These are phyloP conservation scores for Alternaria tenuissima DNA, from an alignment of 2,329 filamentous ascomycete species.

Conservation along the genomic window DNA sequence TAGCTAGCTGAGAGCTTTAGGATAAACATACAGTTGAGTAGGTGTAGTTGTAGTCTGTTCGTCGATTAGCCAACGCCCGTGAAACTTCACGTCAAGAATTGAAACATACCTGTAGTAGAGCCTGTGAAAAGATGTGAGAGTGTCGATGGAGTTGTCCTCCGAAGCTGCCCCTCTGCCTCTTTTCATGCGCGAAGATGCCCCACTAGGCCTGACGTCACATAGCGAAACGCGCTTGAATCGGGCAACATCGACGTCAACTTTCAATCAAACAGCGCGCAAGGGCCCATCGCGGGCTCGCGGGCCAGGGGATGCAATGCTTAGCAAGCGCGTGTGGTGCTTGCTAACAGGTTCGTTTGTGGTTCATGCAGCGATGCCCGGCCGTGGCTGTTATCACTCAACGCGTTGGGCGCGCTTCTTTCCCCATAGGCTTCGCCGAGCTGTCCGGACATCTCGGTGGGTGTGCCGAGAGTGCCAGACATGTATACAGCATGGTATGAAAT, in stretches of 20 bases:
- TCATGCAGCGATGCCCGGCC: conserved; percentile 10
- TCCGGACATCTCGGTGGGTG: neutral
- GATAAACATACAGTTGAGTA: neutral
- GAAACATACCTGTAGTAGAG: conserved; percentile 5
- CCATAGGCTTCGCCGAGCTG: neutral
- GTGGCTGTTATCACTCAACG: conserved; percentile 13
- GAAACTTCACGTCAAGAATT: fast-evolving
- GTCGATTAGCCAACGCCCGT: neutral
- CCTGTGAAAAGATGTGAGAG: conserved; percentile 1
- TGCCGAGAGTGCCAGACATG: neutral
- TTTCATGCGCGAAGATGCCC: conserved; percentile 27
- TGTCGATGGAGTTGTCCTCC: neutral
- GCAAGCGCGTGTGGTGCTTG: conserved; percentile 10
- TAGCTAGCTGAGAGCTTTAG: neutral
- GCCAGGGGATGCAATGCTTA: conserved; percentile 10
- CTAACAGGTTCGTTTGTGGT: conserved; percentile 5
- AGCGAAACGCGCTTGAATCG: conserved; percentile 22
- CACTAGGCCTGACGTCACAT: conserved; percentile 37
- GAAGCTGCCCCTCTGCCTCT: conserved; percentile 13
- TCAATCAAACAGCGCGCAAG: conserved; percentile 18
- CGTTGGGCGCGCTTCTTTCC: neutral
- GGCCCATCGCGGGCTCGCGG: conserved; percentile 10
- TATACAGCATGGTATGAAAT: neutral
- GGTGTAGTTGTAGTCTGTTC: neutral
- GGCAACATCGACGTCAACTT: conserved; percentile 38